phyloP scores from a whole-genome alignment of 2,329 filamentous ascomycete species.

The Colletotrichum abscissum region DNA sequence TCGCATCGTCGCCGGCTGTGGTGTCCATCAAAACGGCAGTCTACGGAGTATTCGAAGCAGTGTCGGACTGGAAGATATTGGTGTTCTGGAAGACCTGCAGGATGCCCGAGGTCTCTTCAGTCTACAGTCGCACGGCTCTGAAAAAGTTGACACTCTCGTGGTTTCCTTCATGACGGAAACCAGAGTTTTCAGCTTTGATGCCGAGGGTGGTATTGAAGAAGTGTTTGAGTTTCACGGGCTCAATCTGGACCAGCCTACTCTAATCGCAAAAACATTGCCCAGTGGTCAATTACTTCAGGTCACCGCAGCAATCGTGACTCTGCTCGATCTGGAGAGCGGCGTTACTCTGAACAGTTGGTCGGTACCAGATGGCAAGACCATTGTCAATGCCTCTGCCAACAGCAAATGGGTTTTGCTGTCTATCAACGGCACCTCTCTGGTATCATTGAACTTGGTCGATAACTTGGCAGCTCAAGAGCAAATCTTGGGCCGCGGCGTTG shows the following conservation, averaged over 20 bases:
- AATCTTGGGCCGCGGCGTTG: constrained; percentile 64
- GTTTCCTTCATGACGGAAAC: constrained; percentile 88
- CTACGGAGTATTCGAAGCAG: constrained; percentile 92
- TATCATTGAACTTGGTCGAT: constrained; percentile 73
- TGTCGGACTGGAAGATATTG: constrained; percentile 89
- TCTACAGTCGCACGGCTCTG: constrained; percentile 62
- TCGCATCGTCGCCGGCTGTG: constrained; percentile 91
- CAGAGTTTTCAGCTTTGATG: constrained; percentile 81
- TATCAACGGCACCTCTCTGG: constrained; percentile 77
- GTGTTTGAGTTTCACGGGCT: constrained; percentile 81
- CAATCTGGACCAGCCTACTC: constrained; percentile 74
- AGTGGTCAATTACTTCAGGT: constrained; percentile 31
- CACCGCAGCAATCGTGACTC: constrained; percentile 17
- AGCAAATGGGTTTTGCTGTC: constrained; percentile 77
- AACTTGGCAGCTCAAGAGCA: constrained; percentile 70
- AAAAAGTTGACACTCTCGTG: constrained; percentile 75
- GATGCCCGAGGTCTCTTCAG: constrained; percentile 80
- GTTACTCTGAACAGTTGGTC: constrained; percentile 35
- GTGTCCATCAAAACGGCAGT: constrained; percentile 88
- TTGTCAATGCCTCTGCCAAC: constrained; percentile 85
- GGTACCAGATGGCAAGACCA: constrained; percentile 58
- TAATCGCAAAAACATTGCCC: constrained; percentile 72
- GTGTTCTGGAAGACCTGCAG: constrained; percentile 82
- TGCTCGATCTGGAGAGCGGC: constrained; percentile 34
- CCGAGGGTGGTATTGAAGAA: constrained; percentile 85